Base-by-base conservation (phyloP, 108 stramenopile genomes). In the Skeletonema menzelii region DNA sequence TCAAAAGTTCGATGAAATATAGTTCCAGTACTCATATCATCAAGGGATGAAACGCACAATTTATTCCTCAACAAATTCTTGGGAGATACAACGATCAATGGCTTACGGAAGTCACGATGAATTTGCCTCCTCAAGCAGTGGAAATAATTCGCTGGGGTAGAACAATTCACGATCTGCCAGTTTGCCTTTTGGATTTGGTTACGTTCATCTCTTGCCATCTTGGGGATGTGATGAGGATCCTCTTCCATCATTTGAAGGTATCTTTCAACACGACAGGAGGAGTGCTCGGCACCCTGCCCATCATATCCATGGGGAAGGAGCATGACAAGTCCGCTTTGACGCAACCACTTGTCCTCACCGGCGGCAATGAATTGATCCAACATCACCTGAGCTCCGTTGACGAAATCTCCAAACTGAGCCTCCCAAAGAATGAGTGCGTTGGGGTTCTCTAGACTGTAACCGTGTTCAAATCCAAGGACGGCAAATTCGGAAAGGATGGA, bases 361-460 rank as follows among this genome's bases (percentile, higher is more conserved):
- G 97, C 82, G 55, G 85, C 82, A 67, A 99, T 97, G 82, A 98
- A 99, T 70, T 98, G 97, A 86, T 99, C 99, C 67, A 99, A 93
- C 84, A 99, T 94, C 58, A 97, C 86, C 84, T 99, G 99, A 20
- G 99, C 98, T 26, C 98, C 97, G 77, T 98, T 98, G 56, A 89
- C 90, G 72, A 99, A 99, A 83, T 99, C 99, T 22, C 99, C 99
- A 76, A 99, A 99, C 70, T 99, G 99, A 13, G 98, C 99, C 83
- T 99, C 99, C 99, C 99, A 99, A 8, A 98, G 65, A 66, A 96
- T 74, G 30, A 99, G 85, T 7, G 91, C 88, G 73, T 99, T 98
- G 49, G 99, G 99, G 70, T 97, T 96, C 80, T 99, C 98, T 27
- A 98, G 72, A 44, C 87, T 86, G 90, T 99, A 99, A 38, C 99